A percentile compares a stretch with the other conserved stretches of the same genome.
Conservation (phyloP, 495 filamentous ascomycete genomes). For the Pyrenopolyporus hunteri region DNA sequence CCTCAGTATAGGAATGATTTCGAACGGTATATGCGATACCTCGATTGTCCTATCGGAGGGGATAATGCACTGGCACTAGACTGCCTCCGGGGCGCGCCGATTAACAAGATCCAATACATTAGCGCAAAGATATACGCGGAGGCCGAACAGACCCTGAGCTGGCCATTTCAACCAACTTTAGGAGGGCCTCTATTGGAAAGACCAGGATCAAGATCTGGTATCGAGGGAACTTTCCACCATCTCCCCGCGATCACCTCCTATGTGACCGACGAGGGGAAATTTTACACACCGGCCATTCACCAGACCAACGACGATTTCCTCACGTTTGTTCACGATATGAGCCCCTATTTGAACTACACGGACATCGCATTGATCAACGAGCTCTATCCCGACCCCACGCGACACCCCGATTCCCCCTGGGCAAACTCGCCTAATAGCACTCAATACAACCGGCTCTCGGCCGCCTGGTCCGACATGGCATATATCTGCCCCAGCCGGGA, state of each 20-base stretch:
- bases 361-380: constrained; percentile 1
- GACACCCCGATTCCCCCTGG: not conserved
- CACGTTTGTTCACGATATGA: not conserved
- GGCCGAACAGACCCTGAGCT: not conserved
- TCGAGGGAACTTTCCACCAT: not conserved
- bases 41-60: not conserved
- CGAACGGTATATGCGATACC: not conserved
- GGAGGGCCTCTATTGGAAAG: not conserved
- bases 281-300: not conserved
- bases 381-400: not conserved
- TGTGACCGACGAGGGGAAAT: not conserved
- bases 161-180: not conserved
- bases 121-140: not conserved
- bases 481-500: not conserved
- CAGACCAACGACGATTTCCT: not conserved
- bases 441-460: constrained; percentile 2
- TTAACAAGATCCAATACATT: not conserved
- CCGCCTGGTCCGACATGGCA: constrained; percentile 4
- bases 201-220: not conserved
- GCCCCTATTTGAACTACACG: not conserved
- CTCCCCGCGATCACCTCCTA: not conserved
- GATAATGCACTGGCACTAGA: not conserved
- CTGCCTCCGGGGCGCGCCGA: not conserved
- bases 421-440: constrained; percentile 1
- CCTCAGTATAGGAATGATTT: constrained; percentile 5